Evolutionary conservation across 495 filamentous ascomycete species (phyloP).

Genomic region (Neohortaea acidophila): DNA sequence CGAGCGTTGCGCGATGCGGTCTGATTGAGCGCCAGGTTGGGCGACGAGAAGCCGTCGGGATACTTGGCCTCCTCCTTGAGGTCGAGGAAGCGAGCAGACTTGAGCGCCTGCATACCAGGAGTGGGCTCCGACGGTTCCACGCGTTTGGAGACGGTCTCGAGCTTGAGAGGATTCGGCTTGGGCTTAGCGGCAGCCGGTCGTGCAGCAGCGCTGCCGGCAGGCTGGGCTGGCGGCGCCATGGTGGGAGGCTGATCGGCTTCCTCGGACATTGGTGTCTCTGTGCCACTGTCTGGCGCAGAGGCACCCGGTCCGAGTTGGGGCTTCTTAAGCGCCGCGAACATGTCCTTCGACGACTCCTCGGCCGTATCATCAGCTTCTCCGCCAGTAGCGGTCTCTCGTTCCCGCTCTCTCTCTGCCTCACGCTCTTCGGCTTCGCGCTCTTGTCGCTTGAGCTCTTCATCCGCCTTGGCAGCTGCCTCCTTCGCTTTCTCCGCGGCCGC

Average conservation of each 20-base stretch:
- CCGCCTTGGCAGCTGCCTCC: conserved; percentile 19
- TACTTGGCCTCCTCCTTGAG: conserved; percentile 53
- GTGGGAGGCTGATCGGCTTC: conserved; percentile 16
- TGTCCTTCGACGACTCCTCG: conserved; percentile 22
- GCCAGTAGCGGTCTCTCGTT: conserved; percentile 12
- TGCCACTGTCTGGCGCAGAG: conserved; percentile 33
- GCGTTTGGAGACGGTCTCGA: conserved; percentile 64
- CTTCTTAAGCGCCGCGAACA: conserved; percentile 45
- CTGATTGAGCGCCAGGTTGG: conserved; percentile 76
- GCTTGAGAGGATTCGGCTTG: conserved; percentile 69
- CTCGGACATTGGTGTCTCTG: conserved; percentile 31
- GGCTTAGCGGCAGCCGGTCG: conserved; percentile 36
- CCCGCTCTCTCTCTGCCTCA: conserved; percentile 24
- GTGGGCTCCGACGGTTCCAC: conserved; percentile 83
- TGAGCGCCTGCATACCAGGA: conserved; percentile 77
- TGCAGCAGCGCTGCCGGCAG: conserved; percentile 11
- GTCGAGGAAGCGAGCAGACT: conserved; percentile 68
- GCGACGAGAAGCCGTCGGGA: conserved; percentile 64
- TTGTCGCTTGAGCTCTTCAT: conserved; percentile 25
- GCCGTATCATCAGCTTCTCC: conserved; percentile 20
- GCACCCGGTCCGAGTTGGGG: conserved; percentile 34
- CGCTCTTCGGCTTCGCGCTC: conserved; percentile 29
- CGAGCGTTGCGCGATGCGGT: conserved; percentile 60
- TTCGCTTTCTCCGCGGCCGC: conserved; percentile 19
- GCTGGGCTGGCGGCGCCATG: conserved; percentile 27